phyloP scores from a whole-genome alignment of 2,329 filamentous ascomycete genomes.

The Pseudogymnoascus sp. region DNA sequence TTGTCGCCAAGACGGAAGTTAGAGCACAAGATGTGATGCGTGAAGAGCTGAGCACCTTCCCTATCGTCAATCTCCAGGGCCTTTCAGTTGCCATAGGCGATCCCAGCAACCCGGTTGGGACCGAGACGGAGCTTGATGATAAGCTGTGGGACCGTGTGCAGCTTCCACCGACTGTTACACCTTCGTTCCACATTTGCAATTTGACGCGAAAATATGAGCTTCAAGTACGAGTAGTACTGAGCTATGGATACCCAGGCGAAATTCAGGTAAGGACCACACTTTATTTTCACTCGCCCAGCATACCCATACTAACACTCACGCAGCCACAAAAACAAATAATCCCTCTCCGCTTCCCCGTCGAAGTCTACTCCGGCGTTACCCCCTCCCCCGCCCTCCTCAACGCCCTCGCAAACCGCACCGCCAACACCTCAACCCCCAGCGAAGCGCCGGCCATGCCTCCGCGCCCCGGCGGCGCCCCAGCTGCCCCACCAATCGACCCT shows the following conservation, averaged over 20 bases:
- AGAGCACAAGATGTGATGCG: conserved; percentile 67
- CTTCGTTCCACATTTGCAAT: conserved; percentile 84
- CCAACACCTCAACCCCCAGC: background rate
- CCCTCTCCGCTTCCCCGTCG: conserved; percentile 68
- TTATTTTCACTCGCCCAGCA: background rate
- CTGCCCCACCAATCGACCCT: conserved; percentile 35
- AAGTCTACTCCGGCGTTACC: conserved; percentile 80
- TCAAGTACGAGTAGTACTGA: conserved; percentile 70
- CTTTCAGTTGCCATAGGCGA: conserved; percentile 63
- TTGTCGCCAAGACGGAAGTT: conserved; percentile 73
- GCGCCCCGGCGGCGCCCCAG: conserved; percentile 23
- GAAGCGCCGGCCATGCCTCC: conserved; percentile 11
- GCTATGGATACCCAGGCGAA: conserved; percentile 55
- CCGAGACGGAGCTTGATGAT: conserved; percentile 62
- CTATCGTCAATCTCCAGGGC: conserved; percentile 63
- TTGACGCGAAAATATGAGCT: conserved; percentile 73
- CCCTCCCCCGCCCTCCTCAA: conserved; percentile 71
- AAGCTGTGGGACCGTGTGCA: conserved; percentile 63
- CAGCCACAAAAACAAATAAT: conserved; percentile 68
- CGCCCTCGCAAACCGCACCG: conserved; percentile 38
- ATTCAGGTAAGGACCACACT: conserved; percentile 21
- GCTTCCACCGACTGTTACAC: conserved; percentile 79
- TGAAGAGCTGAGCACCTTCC: conserved; percentile 65
- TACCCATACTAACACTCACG: conserved; percentile 15
- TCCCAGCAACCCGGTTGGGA: conserved; percentile 48